Percentiles rank a stretch among this genome's conserved stretches.
Evolutionary conservation across 257 asterid species (phyloP).

Genomic region (Ehretia macrophylla): DNA sequence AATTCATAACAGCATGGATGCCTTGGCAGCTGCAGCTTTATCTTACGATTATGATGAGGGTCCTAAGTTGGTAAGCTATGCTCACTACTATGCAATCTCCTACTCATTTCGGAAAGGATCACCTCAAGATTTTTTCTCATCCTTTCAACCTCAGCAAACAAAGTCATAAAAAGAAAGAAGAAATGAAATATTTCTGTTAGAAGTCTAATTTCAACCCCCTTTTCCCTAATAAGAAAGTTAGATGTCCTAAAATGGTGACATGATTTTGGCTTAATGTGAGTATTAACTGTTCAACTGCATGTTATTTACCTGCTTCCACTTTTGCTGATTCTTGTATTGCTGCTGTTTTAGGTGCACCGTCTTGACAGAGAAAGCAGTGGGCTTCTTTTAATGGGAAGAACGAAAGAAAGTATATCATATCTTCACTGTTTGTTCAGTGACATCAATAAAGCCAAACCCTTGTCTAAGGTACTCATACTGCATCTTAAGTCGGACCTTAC

Average conservation of each 20-base stretch:
- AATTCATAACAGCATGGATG: constrained; percentile 97
- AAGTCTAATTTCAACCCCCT: too few species aligned
- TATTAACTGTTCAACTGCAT: too few species aligned
- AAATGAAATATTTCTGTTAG: too few species aligned
- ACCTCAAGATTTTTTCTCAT: too few species aligned
- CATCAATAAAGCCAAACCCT: constrained; percentile 42
- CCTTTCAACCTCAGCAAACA: too few species aligned
- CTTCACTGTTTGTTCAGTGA: constrained; percentile 73
- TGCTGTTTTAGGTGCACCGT: constrained; percentile 67
- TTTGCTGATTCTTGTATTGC: constrained; percentile 10
- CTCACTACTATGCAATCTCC: neutral
- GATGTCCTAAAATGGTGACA: too few species aligned
- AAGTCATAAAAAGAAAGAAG: neutral
- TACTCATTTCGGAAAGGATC: neutral
- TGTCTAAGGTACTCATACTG: constrained; percentile 50
- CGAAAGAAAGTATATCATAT: constrained; percentile 69
- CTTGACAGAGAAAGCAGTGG: constrained; percentile 98
- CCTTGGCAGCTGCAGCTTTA: constrained; percentile 93
- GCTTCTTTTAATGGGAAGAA: constrained; percentile 86
- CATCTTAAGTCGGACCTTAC: neutral
- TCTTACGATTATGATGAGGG: constrained; percentile 85
- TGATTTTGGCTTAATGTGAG: too few species aligned
- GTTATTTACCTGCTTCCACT: constrained; percentile 6
- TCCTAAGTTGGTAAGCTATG: constrained; percentile 72
- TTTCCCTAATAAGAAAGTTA: too few species aligned